Percentiles rank a stretch among this genome's conserved stretches.
These are phyloP conservation scores for Podaxis carcinomalis DNA, from an alignment of 768 basidiomycete genomes.

Conservation along the genomic window DNA sequence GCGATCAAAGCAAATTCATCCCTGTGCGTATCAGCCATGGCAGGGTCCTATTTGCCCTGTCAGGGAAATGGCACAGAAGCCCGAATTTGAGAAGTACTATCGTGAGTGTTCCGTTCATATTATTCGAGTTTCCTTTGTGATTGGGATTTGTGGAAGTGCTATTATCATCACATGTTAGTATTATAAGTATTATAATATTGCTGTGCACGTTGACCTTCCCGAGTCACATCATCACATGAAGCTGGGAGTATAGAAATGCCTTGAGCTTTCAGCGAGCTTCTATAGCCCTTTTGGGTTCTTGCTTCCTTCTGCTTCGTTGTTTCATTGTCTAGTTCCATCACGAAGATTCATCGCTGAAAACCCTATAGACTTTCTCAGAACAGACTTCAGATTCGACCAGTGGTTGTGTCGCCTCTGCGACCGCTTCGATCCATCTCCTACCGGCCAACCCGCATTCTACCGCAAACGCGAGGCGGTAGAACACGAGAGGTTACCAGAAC, in stretches of 20 bases:
- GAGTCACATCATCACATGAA: constrained; percentile 9
- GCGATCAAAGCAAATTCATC: not conserved
- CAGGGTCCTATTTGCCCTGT: not conserved
- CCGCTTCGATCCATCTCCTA: not conserved
- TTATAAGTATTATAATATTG: not conserved
- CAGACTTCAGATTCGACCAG: constrained; percentile 6
- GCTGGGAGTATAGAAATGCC: not conserved
- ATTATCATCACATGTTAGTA: not conserved
- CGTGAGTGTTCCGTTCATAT: not conserved
- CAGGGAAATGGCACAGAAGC: too few relatives aligned
- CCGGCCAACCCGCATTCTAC: not conserved
- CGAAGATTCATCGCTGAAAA: not conserved
- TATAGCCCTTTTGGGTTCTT: not conserved
- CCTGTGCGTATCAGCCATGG: not conserved
- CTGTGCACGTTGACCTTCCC: not conserved
- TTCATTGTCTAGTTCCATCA: not conserved
- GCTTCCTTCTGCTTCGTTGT: not conserved
- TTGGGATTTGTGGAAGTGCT: not conserved
- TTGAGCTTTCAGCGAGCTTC: not conserved
- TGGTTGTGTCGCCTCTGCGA: constrained; percentile 8
- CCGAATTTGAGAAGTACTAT: not conserved
- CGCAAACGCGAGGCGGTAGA: not conserved
- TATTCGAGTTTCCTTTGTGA: not conserved
- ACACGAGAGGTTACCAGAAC: not conserved
- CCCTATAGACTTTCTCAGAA: constrained; percentile 1